Conservation (phyloP, 2,329 filamentous ascomycete species). For the Aureobasidium sp. region DNA sequence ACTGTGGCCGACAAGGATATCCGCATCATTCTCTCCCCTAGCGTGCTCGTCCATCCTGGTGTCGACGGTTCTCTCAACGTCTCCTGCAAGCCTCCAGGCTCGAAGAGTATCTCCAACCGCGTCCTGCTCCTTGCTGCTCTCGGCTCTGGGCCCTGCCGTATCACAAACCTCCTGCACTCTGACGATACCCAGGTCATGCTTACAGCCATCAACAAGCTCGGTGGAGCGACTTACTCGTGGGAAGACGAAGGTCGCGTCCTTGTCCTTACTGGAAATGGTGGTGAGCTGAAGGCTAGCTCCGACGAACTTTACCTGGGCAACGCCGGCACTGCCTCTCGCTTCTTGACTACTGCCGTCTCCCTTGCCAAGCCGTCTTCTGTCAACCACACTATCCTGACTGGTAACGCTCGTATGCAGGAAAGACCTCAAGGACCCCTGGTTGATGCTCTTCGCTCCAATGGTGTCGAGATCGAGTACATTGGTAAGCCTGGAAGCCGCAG, state of each 20-base stretch:
- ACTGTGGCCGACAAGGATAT: slow-evolving; percentile 82
- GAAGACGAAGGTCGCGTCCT: slow-evolving; percentile 89
- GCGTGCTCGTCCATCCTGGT: slow-evolving; percentile 63
- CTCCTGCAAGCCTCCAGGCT: slow-evolving; percentile 80
- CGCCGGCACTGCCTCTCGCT: slow-evolving; percentile 89
- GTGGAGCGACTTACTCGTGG: slow-evolving; percentile 85
- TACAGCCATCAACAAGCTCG: slow-evolving; percentile 74
- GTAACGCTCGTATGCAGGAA: slow-evolving; percentile 93
- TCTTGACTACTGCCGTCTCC: slow-evolving; percentile 83
- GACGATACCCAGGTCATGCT: slow-evolving; percentile 98
- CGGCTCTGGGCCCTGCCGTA: slow-evolving; percentile 72
- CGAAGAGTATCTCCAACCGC: slow-evolving; percentile 95
- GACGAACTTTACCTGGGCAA: slow-evolving; percentile 87
- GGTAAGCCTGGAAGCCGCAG: slow-evolving; percentile 76
- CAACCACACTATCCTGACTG: slow-evolving; percentile 71
- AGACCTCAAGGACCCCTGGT: slow-evolving; percentile 89
- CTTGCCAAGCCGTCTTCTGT: slow-evolving; percentile 60
- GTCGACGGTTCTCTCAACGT: slow-evolving; percentile 57
- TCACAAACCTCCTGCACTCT: slow-evolving; percentile 89
- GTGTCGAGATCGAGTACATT: slow-evolving; percentile 77
- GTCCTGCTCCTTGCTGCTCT: slow-evolving; percentile 90
- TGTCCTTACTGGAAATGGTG: slow-evolving; percentile 84
- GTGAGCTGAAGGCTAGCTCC: slow-evolving; percentile 64
- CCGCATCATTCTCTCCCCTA: slow-evolving; percentile 70
- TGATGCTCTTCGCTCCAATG: slow-evolving; percentile 78